Evolutionary conservation across 2,329 filamentous ascomycete genomes (phyloP), one percentile per base, ranked within the genome.

Genomic region (Nemania serpens): DNA sequence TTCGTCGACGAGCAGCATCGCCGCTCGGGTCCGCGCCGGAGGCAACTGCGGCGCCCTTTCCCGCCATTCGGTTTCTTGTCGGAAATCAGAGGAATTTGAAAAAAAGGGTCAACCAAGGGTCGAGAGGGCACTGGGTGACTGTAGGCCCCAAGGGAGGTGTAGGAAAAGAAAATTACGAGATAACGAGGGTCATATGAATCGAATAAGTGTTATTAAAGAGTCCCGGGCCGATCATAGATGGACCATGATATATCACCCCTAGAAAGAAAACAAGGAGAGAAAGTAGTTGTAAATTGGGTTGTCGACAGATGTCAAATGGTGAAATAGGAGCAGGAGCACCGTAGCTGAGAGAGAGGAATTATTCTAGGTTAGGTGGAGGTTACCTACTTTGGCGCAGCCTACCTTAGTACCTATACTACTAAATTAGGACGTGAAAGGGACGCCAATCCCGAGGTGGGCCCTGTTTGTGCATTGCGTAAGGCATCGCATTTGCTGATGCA

Each of bases 1-100:
- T 80, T 70, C 86, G 84, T 71, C 85, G 78, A 68, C 86, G 81
- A 63, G 84, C 79, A 66, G 81, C 80, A 69, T 87, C 82, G 70
- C 78, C 79, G 59, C 82, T 74, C 10, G 70, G 70, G 69, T 88
- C 84, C 71, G 83, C 81, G 76, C 86, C 86, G 41, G 86, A 86
- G 75, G 82, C 84, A 75, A 82, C 77, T 71, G 80, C 78, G 72
- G 81, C 79, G 75, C 80, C 82, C 59, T 81, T 79, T 71, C 79
- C 78, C 70, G 83, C 82, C 84, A 87, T 87, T 50, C 39, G 57
- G 59, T 34, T 59, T 47, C n/a, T 45, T 29, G 55, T 50, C 48
- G 7, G 25, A 29, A 29, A 29, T 29, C 25, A 29, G 25, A 29
- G 25, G 25, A 29, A 29, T 29, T 29, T 29, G n/a, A n/a, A 29